phyloP scores from a whole-genome alignment of 2,329 filamentous ascomycete species.

The Sporothrix brasiliensis region DNA sequence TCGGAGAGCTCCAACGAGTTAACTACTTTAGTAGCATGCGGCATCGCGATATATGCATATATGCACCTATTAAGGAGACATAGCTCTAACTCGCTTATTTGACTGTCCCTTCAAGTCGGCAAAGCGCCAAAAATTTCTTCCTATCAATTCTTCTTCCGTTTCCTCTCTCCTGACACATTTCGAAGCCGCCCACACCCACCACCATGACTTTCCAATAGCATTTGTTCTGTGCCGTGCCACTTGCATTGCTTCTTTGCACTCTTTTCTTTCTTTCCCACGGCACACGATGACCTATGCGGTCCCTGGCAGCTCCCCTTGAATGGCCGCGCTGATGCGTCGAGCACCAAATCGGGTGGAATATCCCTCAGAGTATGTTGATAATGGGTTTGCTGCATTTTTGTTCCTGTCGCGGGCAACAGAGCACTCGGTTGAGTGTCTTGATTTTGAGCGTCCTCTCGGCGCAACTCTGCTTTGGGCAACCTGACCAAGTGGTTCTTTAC shows the following conservation, averaged over 20 bases:
- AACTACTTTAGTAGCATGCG: neutral
- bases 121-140: constrained; percentile 20
- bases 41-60: neutral
- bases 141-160: neutral
- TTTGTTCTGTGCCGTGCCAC: no score
- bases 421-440: neutral
- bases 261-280: neutral
- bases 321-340: constrained; percentile 30
- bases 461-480: no score
- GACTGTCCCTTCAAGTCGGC: neutral
- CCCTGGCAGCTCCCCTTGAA: constrained; percentile 28
- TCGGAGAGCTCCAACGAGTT: neutral
- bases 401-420: neutral
- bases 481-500: neutral
- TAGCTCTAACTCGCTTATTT: constrained; percentile 2
- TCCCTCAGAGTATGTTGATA: constrained; percentile 39
- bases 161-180: neutral
- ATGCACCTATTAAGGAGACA: neutral
- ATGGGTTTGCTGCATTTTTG: neutral
- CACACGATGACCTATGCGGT: constrained; percentile 6
- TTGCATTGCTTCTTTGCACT: neutral
- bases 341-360: constrained; percentile 36
- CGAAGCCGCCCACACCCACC: neutral
- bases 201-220: constrained; percentile 18
- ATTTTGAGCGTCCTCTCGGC: no score